Evolutionary conservation across 495 filamentous ascomycete genomes (phyloP).

Genomic region (Clohesyomyces aquaticus): DNA sequence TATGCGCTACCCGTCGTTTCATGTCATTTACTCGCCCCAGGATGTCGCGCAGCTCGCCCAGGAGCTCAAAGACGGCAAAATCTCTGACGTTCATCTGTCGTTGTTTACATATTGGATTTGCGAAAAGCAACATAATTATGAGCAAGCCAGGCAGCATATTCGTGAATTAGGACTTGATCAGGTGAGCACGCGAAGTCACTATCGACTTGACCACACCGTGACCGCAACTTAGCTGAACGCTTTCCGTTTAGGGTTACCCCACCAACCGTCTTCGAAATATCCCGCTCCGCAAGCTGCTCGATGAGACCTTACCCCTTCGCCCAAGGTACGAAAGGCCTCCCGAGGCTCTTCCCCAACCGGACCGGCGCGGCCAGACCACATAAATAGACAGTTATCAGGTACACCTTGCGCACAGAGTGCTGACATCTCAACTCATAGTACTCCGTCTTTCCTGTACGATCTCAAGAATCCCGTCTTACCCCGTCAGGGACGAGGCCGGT

Average conservation of each 20-base stretch:
- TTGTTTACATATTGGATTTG: conserved; percentile 25
- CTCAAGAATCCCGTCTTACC: too few relatives aligned
- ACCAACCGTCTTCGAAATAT: conserved; percentile 16
- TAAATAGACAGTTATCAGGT: too few relatives aligned
- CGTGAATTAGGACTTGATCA: conserved; percentile 26
- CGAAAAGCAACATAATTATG: conserved; percentile 12
- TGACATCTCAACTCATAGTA: too few relatives aligned
- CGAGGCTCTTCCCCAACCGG: too few relatives aligned
- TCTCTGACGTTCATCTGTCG: conserved; percentile 24
- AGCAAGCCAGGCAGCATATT: conserved; percentile 18
- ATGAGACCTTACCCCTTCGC: not conserved
- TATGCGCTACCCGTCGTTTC: conserved; percentile 1
- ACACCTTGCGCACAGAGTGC: too few relatives aligned
- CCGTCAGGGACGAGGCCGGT: too few relatives aligned
- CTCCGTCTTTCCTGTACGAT: too few relatives aligned
- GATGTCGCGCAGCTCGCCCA: conserved; percentile 11
- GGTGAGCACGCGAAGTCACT: conserved; percentile 19
- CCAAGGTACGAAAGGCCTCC: conserved; percentile 23
- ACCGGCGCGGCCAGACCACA: too few relatives aligned
- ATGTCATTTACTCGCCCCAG: conserved; percentile 7
- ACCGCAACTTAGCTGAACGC: too few relatives aligned
- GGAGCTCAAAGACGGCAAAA: conserved; percentile 20
- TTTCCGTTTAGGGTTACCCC: conserved; percentile 23
- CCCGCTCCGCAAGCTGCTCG: conserved; percentile 11
- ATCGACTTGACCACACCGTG: too few relatives aligned